phyloP scores from a whole-genome alignment of 805 yeast species.

The Maudiozyma pseudohumilis region DNA sequence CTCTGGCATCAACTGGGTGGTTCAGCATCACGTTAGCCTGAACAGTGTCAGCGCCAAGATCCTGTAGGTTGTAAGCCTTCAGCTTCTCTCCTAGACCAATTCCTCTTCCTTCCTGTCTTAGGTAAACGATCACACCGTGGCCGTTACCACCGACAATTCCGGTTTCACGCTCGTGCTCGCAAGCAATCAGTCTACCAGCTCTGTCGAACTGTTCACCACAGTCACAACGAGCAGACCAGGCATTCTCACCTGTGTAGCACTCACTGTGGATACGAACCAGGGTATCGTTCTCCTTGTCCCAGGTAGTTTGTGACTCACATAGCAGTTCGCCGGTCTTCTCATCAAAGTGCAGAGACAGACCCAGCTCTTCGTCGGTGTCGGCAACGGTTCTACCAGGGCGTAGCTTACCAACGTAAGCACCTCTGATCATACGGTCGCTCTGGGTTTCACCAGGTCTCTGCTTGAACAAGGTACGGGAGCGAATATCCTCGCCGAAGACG shows the following conservation, averaged over 20 bases:
- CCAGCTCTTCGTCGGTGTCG: conserved; percentile 44
- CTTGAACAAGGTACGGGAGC: conserved; percentile 64
- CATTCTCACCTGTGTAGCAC: conserved; percentile 98
- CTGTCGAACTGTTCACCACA: conserved; percentile 99
- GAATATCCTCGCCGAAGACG: conserved; percentile 86
- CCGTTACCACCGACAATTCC: conserved; percentile 50
- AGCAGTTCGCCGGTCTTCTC: conserved; percentile 28
- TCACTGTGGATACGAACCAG: conserved; percentile 90
- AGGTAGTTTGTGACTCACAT: conserved; percentile 14
- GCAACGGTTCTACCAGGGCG: conserved; percentile 77
- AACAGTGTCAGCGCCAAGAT: conserved; percentile 96
- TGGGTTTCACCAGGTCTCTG: conserved; percentile 65
- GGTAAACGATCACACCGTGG: conserved; percentile 87
- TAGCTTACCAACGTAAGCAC: conserved; percentile 87
- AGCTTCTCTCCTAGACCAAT: conserved; percentile 96
- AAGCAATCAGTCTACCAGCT: conserved; percentile 79
- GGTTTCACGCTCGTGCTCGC: conserved; percentile 21
- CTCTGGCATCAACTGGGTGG: conserved; percentile 97
- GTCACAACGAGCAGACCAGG: conserved; percentile 98
- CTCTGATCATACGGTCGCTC: conserved; percentile 94
- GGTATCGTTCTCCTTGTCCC: conserved; percentile 31
- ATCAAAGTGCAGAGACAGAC: conserved; percentile 34
- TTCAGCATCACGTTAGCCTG: conserved; percentile 86
- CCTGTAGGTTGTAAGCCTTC: conserved; percentile 94
- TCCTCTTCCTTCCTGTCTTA: conserved; percentile 97